Base-by-base conservation (phyloP, 1,284 basidiomycete species). In the Phellopilus nigrolimitatus region DNA sequence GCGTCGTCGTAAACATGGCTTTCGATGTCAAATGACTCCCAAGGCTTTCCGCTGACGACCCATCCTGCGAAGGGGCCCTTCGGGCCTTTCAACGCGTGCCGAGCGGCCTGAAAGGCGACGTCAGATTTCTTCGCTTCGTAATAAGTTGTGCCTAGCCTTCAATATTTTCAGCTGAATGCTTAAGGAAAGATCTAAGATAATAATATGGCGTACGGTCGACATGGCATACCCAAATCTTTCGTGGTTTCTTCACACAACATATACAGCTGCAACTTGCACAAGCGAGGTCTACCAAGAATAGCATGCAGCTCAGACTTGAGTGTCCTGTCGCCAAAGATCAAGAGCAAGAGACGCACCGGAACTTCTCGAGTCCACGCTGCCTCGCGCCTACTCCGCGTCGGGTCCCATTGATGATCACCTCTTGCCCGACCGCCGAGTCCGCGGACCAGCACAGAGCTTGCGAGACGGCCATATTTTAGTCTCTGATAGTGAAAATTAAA, bases 371-470 rank as follows among this genome's bases (percentile, higher is more conserved):
- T 51, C 76, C 70, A 21, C 82, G 73, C 59, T 86, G 79, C 60
- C 86, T 90, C 0, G 82, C 76, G 9, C 85, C 69, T 1, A 87
- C 78, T 2, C 89, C 89, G 38, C 89, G 80, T 58, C 78, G 82
- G n/a, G 81, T 67, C 1, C 89, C 88, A 56, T 87, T 88, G 57
- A 87, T 87, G 47, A 91, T 62, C 15, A 88, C 72, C 60, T 91
- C 87, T 28, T 65, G 60, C 2, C 64, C 55, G 21, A 58, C 61
- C 30, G 61, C 47, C 0, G 72, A 68, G 47, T 79, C 79, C n/a
- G 78, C 75, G 8, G 79, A 68, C 81, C 82, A 91, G 54, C 78
- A 86, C 3, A 91, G 62, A 0, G 86, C 86, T 88, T 60, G 27
- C 31, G 45, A 17, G 27, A 9, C 24, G 12, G 22, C 55, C 76